These are phyloP conservation scores for Acer yangbiense DNA, from an alignment of 345 rosid genomes.

Conservation along the genomic window DNA sequence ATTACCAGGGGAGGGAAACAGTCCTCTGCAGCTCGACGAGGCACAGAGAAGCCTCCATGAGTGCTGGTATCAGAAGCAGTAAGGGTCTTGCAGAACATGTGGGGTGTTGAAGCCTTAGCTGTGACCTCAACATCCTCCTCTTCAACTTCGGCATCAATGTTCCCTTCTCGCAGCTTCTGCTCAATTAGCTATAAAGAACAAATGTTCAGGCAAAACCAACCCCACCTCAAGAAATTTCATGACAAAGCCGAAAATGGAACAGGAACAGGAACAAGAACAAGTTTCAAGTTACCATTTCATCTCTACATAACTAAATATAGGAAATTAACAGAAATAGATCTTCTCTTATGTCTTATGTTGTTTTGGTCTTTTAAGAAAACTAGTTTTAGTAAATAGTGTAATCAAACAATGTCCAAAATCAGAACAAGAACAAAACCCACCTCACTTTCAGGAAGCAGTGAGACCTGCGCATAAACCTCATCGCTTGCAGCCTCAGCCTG, in stretches of 20 bases:
- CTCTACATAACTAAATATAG: background rate
- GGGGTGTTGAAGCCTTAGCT: slow-evolving; percentile 72
- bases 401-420: slow-evolving; percentile 14
- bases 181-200: slow-evolving; percentile 46
- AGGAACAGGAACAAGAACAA: background rate
- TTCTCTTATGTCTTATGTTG: background rate
- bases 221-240: slow-evolving; percentile 7
- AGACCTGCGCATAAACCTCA: slow-evolving; percentile 94
- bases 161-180: slow-evolving; percentile 56
- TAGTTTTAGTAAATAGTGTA: background rate
- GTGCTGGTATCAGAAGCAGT: slow-evolving; percentile 99
- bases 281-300: background rate
- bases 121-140: slow-evolving; percentile 66
- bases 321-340: background rate
- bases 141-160: slow-evolving; percentile 53
- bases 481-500: slow-evolving; percentile 94
- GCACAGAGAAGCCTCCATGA: slow-evolving; percentile 98
- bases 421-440: slow-evolving; percentile 43
- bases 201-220: background rate
- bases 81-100: slow-evolving; percentile 98
- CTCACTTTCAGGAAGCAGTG: slow-evolving; percentile 79
- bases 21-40: slow-evolving; percentile 99
- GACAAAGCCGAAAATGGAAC: background rate
- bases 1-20: slow-evolving; percentile 98
- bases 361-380: background rate